phyloP scores from a whole-genome alignment of 2,329 filamentous ascomycete species.

The Hymenoscyphus albidus region DNA sequence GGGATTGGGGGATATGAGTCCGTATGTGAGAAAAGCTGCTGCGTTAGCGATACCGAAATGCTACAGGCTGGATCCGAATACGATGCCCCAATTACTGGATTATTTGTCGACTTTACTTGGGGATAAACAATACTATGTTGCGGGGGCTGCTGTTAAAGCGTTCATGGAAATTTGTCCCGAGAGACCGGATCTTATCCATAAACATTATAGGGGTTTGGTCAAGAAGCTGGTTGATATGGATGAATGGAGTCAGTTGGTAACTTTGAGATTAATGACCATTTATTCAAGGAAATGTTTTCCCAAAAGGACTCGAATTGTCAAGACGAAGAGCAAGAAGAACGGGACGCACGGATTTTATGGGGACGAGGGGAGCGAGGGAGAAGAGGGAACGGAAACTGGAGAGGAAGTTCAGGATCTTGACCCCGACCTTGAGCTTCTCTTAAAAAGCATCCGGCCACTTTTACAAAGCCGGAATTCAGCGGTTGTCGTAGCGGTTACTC shows the following conservation, averaged over 20 bases:
- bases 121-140: slow-evolving; percentile 95
- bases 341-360: slow-evolving; percentile 76
- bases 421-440: slow-evolving; percentile 74
- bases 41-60: slow-evolving; percentile 95
- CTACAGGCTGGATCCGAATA: slow-evolving; percentile 82
- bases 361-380: slow-evolving; percentile 46
- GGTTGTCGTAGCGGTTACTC: slow-evolving; percentile 81
- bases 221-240: slow-evolving; percentile 98
- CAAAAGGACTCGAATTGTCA: slow-evolving; percentile 55
- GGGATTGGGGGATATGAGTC: slow-evolving; percentile 89
- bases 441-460: slow-evolving; percentile 77
- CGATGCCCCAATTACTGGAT: slow-evolving; percentile 78
- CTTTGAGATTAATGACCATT: slow-evolving; percentile 73
- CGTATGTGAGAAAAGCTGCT: slow-evolving; percentile 86
- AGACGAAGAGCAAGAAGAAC: slow-evolving; percentile 44
- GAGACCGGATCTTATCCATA: slow-evolving; percentile 81
- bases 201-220: slow-evolving; percentile 79
- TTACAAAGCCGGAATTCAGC: slow-evolving; percentile 90
- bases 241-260: slow-evolving; percentile 91
- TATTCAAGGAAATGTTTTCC: slow-evolving; percentile 91
- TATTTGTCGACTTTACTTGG: slow-evolving; percentile 74
- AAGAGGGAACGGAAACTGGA: slow-evolving; percentile 41
- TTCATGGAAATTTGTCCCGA: slow-evolving; percentile 89
- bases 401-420: slow-evolving; percentile 62
- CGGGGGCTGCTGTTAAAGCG: slow-evolving; percentile 83